phyloP scores from a whole-genome alignment of 768 basidiomycete genomes.

The Pisolithus tinctorius region DNA sequence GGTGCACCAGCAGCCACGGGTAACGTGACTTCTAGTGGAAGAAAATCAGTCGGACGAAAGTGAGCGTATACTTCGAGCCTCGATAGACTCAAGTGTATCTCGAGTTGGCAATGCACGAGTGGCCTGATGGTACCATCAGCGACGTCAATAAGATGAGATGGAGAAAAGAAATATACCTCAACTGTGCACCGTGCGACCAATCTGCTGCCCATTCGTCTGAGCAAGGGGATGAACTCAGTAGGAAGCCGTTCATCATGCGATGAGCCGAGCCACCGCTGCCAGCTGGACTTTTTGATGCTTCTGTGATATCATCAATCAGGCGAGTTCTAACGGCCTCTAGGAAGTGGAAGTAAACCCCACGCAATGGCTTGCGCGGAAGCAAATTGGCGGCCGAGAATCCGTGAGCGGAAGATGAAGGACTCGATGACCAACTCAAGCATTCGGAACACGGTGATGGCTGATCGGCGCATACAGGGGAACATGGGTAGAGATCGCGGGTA shows the following conservation, averaged over 20 bases:
- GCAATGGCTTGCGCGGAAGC: slow-evolving; percentile 43
- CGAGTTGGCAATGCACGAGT: slow-evolving; percentile 53
- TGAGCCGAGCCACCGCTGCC: slow-evolving; percentile 31
- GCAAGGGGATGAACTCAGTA: slow-evolving; percentile 41
- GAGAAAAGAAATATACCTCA: slow-evolving; percentile 31
- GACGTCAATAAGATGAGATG: neutral
- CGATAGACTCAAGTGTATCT: slow-evolving; percentile 40
- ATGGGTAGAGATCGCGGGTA: slow-evolving; percentile 47
- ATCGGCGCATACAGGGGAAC: slow-evolving; percentile 40
- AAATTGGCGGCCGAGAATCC: slow-evolving; percentile 28
- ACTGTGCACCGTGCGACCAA: slow-evolving; percentile 51
- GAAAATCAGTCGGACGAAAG: slow-evolving; percentile 49
- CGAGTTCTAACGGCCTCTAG: slow-evolving; percentile 55
- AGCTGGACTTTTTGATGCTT: slow-evolving; percentile 28
- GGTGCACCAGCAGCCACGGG: slow-evolving; percentile 56
- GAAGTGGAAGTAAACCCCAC: slow-evolving; percentile 38
- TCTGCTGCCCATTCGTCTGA: slow-evolving; percentile 57
- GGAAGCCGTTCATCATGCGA: slow-evolving; percentile 55
- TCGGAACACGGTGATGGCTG: slow-evolving; percentile 32
- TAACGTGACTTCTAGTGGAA: slow-evolving; percentile 37
- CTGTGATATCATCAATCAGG: slow-evolving; percentile 46
- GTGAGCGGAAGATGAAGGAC: slow-evolving; percentile 10
- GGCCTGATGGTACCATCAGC: slow-evolving; percentile 35
- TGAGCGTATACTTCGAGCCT: slow-evolving; percentile 62
- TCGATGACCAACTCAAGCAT: slow-evolving; percentile 25